Evolutionary conservation across 805 yeast genomes (phyloP).

Genomic region (Candida krabiensis): DNA sequence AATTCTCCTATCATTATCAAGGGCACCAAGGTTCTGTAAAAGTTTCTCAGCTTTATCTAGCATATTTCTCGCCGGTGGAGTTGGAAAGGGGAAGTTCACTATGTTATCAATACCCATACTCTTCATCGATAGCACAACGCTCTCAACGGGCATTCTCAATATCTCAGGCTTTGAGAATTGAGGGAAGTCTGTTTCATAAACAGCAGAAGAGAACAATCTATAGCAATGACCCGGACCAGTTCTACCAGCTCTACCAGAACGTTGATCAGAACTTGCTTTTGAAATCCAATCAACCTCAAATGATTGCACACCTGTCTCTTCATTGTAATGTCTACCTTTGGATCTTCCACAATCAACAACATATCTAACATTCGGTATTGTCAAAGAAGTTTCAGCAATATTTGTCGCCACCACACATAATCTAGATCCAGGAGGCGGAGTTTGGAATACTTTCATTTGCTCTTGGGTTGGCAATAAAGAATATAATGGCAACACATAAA

Average conservation of each 20-base stretch:
- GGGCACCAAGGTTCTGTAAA: constrained; percentile 75
- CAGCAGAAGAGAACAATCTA: constrained; percentile 88
- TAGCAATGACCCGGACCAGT: constrained; percentile 99
- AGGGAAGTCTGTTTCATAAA: constrained; percentile 79
- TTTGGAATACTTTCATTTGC: constrained; percentile 88
- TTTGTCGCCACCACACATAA: constrained; percentile 94
- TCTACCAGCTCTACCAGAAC: constrained; percentile 97
- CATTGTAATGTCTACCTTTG: constrained; percentile 81
- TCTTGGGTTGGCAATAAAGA: constrained; percentile 92
- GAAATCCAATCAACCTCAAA: constrained; percentile 90
- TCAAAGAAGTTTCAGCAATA: constrained; percentile 95
- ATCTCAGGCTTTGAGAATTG: constrained; percentile 90
- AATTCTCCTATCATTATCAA: constrained; percentile 53
- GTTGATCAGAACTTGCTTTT: constrained; percentile 93
- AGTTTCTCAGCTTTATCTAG: constrained; percentile 66
- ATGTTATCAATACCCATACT: constrained; percentile 94
- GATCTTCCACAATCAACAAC: constrained; percentile 95
- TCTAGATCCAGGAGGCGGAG: constrained; percentile 83
- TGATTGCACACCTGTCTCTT: constrained; percentile 86
- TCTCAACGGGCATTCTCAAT: constrained; percentile 92
- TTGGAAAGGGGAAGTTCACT: constrained; percentile 89
- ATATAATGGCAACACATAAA: constrained; percentile 88
- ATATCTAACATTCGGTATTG: constrained; percentile 92
- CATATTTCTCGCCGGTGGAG: constrained; percentile 73
- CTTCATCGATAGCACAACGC: constrained; percentile 94